phyloP scores from a whole-genome alignment of 2,329 filamentous ascomycete genomes.

The Rhexocercosporidium sp. region DNA sequence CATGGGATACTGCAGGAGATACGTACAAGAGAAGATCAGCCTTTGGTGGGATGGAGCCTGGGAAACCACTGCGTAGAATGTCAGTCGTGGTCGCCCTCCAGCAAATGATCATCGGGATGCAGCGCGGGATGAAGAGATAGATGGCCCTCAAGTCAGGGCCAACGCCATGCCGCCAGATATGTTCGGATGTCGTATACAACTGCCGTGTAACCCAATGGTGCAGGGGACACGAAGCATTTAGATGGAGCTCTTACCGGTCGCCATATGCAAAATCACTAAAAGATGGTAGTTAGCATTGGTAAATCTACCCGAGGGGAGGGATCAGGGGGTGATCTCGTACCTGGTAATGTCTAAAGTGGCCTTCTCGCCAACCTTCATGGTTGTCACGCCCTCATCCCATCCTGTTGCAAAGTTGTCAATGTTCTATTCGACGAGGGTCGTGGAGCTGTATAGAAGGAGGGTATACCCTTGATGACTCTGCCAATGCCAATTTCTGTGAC shows the following conservation, averaged over 20 bases:
- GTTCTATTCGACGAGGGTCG: constrained; percentile 14
- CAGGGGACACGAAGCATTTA: not conserved
- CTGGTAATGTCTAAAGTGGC: constrained; percentile 80
- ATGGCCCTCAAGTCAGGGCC: constrained; percentile 2
- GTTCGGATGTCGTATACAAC: not conserved
- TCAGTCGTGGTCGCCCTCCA: constrained; percentile 11
- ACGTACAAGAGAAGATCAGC: constrained; percentile 85
- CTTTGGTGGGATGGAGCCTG: constrained; percentile 75
- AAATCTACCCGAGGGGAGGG: not conserved
- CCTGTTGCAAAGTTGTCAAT: constrained; percentile 51
- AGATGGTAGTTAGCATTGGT: constrained; percentile 28
- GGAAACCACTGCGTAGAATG: constrained; percentile 68
- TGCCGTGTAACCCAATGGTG: not conserved
- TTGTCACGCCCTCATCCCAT: constrained; percentile 83
- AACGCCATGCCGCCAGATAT: constrained; percentile 10
- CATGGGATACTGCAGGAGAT: constrained; percentile 6
- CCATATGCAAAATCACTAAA: constrained; percentile 70
- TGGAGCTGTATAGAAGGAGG: constrained; percentile 14
- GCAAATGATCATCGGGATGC: constrained; percentile 6
- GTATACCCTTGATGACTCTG: constrained; percentile 81
- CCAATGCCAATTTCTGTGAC: constrained; percentile 79
- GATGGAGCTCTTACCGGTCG: constrained; percentile 53
- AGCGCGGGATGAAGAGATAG: not conserved
- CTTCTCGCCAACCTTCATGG: constrained; percentile 92
- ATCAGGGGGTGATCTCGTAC: constrained; percentile 52